Conservation (phyloP, 2,329 filamentous ascomycete genomes). For the Talaromyces piceae region DNA sequence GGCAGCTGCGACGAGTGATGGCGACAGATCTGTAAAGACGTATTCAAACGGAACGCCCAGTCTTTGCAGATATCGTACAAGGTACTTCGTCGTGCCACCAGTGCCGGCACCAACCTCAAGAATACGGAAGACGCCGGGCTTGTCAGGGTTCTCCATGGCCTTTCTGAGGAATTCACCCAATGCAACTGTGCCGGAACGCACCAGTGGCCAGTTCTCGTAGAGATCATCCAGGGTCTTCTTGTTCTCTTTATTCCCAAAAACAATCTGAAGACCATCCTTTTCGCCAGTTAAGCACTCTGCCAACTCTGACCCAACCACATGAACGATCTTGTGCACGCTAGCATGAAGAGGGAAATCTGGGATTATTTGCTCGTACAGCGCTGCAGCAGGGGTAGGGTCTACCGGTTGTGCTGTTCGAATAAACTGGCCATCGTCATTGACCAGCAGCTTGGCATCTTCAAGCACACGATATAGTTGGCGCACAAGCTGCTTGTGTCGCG, state of each 20-base stretch:
- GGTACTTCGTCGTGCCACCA: constrained; percentile 22
- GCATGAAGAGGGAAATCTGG: constrained; percentile 19
- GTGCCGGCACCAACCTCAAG: constrained; percentile 5
- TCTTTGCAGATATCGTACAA: constrained; percentile 15
- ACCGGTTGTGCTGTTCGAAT: constrained; percentile 22
- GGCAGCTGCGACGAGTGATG: constrained; percentile 20
- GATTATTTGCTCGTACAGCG: constrained; percentile 23
- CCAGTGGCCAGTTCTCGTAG: constrained; percentile 5
- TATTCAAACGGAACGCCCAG: constrained; percentile 22
- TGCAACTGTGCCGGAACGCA: background rate
- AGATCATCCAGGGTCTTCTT: constrained; percentile 2
- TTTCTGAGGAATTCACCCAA: constrained; percentile 3
- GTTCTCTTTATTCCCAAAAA: constrained; percentile 23
- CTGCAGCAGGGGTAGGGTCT: constrained; percentile 17
- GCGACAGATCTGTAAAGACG: constrained; percentile 29
- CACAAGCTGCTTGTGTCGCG: constrained; percentile 23
- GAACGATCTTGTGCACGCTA: constrained; percentile 18
- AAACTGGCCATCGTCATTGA: constrained; percentile 18
- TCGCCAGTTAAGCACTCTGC: constrained; percentile 24
- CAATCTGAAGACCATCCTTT: constrained; percentile 26
- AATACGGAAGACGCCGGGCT: background rate
- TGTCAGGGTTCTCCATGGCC: background rate
- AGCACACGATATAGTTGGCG: constrained; percentile 29
- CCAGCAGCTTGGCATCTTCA: constrained; percentile 22
- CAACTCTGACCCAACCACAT: constrained; percentile 16